Percentiles rank a stretch among this genome's conserved stretches.
phyloP scores from a whole-genome alignment of 1,139 yeast species.

The Blastobotrys aristatus region DNA sequence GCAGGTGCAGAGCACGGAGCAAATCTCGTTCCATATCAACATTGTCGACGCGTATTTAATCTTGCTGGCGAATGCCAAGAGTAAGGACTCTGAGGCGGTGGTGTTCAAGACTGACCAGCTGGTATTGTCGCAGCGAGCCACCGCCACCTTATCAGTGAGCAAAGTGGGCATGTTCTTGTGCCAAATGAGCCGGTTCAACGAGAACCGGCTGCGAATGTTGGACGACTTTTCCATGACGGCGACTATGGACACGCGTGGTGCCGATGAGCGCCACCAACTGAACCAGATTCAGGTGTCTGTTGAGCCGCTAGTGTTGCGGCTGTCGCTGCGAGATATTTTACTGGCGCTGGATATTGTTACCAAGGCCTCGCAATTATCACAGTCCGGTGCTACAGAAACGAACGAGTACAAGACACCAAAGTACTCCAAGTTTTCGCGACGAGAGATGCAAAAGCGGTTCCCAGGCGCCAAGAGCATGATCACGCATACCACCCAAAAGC shows the following conservation, averaged over 20 bases:
- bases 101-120: constrained; percentile 85
- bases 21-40: constrained; percentile 55
- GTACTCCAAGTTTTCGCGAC: constrained; percentile 25
- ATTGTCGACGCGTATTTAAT: constrained; percentile 75
- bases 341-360: constrained; percentile 71
- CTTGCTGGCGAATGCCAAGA: constrained; percentile 73
- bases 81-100: constrained; percentile 71
- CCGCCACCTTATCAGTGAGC: constrained; percentile 59
- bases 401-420: constrained; percentile 12
- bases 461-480: constrained; percentile 11
- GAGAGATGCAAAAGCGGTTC: constrained; percentile 10
- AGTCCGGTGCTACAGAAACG: constrained; percentile 13
- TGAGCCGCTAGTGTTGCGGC: constrained; percentile 75
- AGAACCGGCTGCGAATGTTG: constrained; percentile 61
- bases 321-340: constrained; percentile 81
- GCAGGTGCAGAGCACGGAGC: constrained; percentile 9
- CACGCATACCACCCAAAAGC: background rate
- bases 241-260: constrained; percentile 65
- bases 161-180: constrained; percentile 86
- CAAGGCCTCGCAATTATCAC: constrained; percentile 54
- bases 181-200: constrained; percentile 61
- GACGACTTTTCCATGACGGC: constrained; percentile 86
- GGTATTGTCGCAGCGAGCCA: constrained; percentile 61
- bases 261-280: constrained; percentile 51
- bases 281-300: constrained; percentile 66